A percentile compares a stretch with the other conserved stretches of the same genome.
phyloP scores from a whole-genome alignment of 2,329 filamentous ascomycete species.

The Alternaria ethzedia region DNA sequence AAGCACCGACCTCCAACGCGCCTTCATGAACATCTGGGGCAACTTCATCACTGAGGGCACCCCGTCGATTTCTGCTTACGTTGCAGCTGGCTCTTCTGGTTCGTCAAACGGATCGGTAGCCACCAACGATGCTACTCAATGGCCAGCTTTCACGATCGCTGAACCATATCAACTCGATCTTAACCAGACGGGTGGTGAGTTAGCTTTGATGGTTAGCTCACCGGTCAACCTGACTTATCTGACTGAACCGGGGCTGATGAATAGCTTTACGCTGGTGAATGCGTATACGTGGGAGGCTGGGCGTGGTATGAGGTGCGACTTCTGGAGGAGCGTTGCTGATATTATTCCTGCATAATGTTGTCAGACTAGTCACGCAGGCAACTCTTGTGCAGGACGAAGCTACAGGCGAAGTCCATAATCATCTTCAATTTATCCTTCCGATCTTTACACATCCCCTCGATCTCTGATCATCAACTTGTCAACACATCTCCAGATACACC shows the following conservation, averaged over 20 bases:
- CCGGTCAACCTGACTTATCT: constrained; percentile 13
- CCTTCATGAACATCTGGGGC: constrained; percentile 12
- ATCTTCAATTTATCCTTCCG: background rate
- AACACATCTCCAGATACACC: background rate
- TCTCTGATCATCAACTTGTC: background rate
- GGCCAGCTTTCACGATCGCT: constrained; percentile 3
- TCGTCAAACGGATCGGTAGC: background rate
- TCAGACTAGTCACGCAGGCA: background rate
- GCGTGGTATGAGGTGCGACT: constrained; percentile 14
- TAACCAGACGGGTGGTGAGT: constrained; percentile 22
- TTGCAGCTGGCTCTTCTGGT: background rate
- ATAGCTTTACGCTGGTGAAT: constrained; percentile 11
- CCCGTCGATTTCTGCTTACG: background rate
- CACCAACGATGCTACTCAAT: background rate
- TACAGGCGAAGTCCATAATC: background rate
- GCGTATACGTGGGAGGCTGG: constrained; percentile 21
- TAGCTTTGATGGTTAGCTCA: background rate
- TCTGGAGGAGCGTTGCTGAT: constrained; percentile 15
- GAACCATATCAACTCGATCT: constrained; percentile 8
- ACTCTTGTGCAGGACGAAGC: background rate
- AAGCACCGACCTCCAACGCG: background rate
- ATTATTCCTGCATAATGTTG: background rate
- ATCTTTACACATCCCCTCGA: background rate
- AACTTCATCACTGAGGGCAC: constrained; percentile 9
- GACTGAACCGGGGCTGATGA: constrained; percentile 9